Base-by-base conservation (phyloP, 371 early-diverging fungal species). In the Sporodiniella umbellata region DNA sequence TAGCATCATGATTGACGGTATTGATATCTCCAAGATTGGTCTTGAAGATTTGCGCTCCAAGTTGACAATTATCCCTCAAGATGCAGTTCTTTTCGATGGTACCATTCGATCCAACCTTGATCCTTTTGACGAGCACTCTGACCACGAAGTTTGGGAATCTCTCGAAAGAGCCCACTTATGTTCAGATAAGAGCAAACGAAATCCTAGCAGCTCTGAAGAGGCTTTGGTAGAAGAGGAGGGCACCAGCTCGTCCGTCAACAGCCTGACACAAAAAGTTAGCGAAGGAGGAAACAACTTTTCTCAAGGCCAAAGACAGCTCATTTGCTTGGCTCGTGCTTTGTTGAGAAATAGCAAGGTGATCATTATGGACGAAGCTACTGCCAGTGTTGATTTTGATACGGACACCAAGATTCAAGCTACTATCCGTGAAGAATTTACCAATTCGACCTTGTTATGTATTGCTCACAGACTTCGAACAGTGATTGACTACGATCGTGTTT, bases 311-410 rank as follows among this genome's bases (percentile, higher is more conserved):
- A 79, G 89, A 21, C 95, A 95, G 70, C 70, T 95, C 54, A 78
- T 97, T 45, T 85, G 88, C 23, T 68, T 96, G 11, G 90, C 92
- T 4, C 85, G 96, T 48, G 93, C 94, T 10, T 62, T 94, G 42
- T 64, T 95, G 23, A 81, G 82, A 54, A 79, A 83, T 35, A 80
- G 87, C 25, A 67, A 80, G 50, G 73, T 89, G 48, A 88, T 94
- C 30, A 78, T 96, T 31, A 70, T 96, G 78, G 95, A 96, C 58
- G 94, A 93, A 64, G 89, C 93, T 0, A 92, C 93, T 0, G 82
- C 92, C 0, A 83, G 79, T 10, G 83, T 94, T 23, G 94, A 94
- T 58, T 70, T 81, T 54, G 80, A 80, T n/a, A 84, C 90, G 4
- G 92, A 92, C 48, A 73, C 82, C 42, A 67, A 79, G 63, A 90